Evolutionary conservation across 2,329 filamentous ascomycete genomes (phyloP).

Genomic region (Fonsecaea nubica): DNA sequence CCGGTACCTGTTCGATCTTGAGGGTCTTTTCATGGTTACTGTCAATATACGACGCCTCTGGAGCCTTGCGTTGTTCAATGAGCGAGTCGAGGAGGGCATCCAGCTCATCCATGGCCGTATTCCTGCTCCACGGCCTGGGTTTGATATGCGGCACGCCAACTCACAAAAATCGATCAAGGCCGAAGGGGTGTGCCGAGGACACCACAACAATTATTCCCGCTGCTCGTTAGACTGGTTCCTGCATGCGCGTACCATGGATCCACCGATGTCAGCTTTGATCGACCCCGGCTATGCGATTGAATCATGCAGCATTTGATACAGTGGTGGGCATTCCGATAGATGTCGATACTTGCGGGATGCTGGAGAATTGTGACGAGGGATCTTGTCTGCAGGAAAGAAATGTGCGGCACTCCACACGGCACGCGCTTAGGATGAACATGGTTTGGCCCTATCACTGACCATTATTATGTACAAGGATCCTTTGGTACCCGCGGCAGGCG

Average conservation of each 20-base stretch:
- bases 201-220: background rate
- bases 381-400: background rate
- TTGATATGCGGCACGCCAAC: background rate
- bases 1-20: conserved; percentile 18
- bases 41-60: conserved; percentile 17
- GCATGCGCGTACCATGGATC: background rate
- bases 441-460: background rate
- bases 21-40: conserved; percentile 17
- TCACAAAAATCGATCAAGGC: background rate
- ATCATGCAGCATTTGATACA: background rate
- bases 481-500: background rate
- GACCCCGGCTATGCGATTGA: background rate
- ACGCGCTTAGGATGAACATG: background rate
- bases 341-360: background rate
- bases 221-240: background rate
- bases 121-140: background rate
- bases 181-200: background rate
- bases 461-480: background rate
- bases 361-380: background rate
- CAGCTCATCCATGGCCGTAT: background rate
- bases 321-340: background rate
- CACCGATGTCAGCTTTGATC: no score
- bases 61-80: conserved; percentile 18
- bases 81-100: conserved; percentile 24
- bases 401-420: background rate